Base-by-base conservation (phyloP, 2,329 filamentous ascomycete species). In the Cladophialophora bantiana region DNA sequence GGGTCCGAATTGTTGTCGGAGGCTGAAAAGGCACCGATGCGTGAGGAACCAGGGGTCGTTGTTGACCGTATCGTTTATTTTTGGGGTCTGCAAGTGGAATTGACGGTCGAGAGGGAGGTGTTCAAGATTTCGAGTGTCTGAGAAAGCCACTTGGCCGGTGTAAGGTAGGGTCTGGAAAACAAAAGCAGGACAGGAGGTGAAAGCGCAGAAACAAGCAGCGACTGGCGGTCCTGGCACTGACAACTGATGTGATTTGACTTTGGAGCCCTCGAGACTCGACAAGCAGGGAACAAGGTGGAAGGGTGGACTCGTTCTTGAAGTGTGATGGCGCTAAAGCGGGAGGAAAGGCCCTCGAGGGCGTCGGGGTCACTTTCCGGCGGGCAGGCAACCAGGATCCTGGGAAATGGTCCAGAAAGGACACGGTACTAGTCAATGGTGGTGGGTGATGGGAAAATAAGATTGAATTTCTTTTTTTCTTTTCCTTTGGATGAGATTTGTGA, bases 241-340 rank as follows among this genome's bases (percentile, higher is more conserved):
- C 26, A 26, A 26, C 26, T 32, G 59, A 61, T 61, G 59, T 52
- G 12, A 26, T 40, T 15, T 34, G 45, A 52, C 26, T 52, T 34
- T 61, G 59, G 13, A 26, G 59, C 52, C 45, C 45, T 50, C 45
- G n/a, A 50, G 59, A 38, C 57, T 59, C 57, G 32, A 48, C 31
- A 35, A 55, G 56, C 62, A 65, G 55, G 66, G 54, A 65, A 68
- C 54, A 59, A 65, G 59, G 62, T 54, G 57, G 59, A 54, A 59
- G 63, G 59, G 62, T 54, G 57, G 59, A 54, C 59, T 40, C 26
- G 59, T 26, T 4, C 26, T 26, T 26, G 45, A 54, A 32, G 18
- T 65, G 66, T 55, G 55, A 60, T 65, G 62, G 59, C 62, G 66
- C 62, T 68, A 68, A 34, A 42, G 50, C 50, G 62, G 55, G 52